Conservation (phyloP, 2,329 filamentous ascomycete genomes). For the Trichoderma sp. region DNA sequence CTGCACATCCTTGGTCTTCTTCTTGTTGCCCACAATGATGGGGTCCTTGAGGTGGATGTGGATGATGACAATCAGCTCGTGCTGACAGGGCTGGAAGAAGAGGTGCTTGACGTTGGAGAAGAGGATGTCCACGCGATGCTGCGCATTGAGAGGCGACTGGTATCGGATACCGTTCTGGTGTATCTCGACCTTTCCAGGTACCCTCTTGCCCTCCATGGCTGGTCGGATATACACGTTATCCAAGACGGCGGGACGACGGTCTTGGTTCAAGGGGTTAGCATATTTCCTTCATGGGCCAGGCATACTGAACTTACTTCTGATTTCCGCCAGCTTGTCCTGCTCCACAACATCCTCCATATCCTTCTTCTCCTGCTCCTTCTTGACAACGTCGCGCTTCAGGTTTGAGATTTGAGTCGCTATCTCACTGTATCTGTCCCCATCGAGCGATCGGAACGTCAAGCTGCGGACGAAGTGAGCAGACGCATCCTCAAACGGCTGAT, state of each 20-base stretch:
- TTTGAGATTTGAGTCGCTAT: slow-evolving; percentile 93
- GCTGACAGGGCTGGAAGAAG: slow-evolving; percentile 96
- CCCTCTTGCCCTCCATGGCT: slow-evolving; percentile 93
- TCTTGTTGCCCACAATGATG: slow-evolving; percentile 94
- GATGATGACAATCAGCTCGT: slow-evolving; percentile 96
- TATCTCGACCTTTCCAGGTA: slow-evolving; percentile 93
- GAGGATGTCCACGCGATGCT: slow-evolving; percentile 86
- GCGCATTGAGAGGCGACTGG: slow-evolving; percentile 75
- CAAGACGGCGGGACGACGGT: slow-evolving; percentile 85
- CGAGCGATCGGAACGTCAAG: slow-evolving; percentile 89
- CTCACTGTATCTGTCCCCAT: slow-evolving; percentile 84
- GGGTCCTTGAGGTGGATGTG: slow-evolving; percentile 97
- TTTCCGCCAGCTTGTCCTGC: slow-evolving; percentile 94
- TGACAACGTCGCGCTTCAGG: slow-evolving; percentile 88
- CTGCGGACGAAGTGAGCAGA: slow-evolving; percentile 95
- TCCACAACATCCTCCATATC: slow-evolving; percentile 99
- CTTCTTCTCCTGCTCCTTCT: slow-evolving; percentile 98
- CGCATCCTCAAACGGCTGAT: slow-evolving; percentile 96
- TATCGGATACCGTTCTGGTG: slow-evolving; percentile 99
- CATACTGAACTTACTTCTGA: slow-evolving; percentile 68
- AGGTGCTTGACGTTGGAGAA: slow-evolving; percentile 99
- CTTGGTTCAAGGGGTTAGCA: slow-evolving; percentile 53
- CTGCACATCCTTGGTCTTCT: slow-evolving; percentile 98
- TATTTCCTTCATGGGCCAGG: not conserved
- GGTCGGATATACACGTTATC: slow-evolving; percentile 96